Base-by-base conservation (phyloP, 148 eudicot genomes). In the Linanthus parryae region DNA sequence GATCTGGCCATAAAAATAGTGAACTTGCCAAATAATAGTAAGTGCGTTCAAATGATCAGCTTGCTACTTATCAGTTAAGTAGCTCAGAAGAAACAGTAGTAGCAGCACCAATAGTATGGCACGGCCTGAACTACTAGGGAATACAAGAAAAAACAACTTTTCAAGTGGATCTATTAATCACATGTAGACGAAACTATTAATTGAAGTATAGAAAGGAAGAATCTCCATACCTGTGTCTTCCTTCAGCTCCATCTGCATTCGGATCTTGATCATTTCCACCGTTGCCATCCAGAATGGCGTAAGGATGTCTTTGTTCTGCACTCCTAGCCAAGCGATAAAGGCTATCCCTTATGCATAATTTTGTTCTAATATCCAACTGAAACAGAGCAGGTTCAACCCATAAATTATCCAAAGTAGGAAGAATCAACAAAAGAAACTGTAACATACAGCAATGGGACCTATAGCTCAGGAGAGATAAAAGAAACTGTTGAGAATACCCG, bases 271-370 rank as follows among this genome's bases (percentile, higher is more conserved):
- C 77, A 54, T 72, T 84, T 37, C 62, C 65, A 35, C 53, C 52
- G 26, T 63, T 67, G 25, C 45, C 52, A 34, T 16, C 61, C 46
- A 52, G 68, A 63, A 59, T 66, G 56, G 71, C 75, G 65, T 81
- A 71, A 36, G 59, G 63, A 60, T 82, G 83, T 70, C 95, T 80
- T 58, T 80, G 83, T 48, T 83, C 81, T 35, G 97, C 88, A 64
- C 88, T 89, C 65, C 73, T 63, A 44, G 97, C 97, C 61, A 89
- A 76, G 57, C 97, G 90, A 59, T 85, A 89, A 43, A 89, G 74
- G 64, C 97, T 82, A 64, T 89, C 97, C 75, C 91, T 77, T 59
- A 89, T 89, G 74, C 85, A 83, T 43, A 89, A 52, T 58, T 80
- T 89, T 28, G 83, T 89, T 65, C 79, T 75, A 43, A 67, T 53